Evolutionary conservation across 2,329 filamentous ascomycete species (phyloP), one percentile per base, ranked within the genome.

Genomic region (Aspergillus transmontanensis): DNA sequence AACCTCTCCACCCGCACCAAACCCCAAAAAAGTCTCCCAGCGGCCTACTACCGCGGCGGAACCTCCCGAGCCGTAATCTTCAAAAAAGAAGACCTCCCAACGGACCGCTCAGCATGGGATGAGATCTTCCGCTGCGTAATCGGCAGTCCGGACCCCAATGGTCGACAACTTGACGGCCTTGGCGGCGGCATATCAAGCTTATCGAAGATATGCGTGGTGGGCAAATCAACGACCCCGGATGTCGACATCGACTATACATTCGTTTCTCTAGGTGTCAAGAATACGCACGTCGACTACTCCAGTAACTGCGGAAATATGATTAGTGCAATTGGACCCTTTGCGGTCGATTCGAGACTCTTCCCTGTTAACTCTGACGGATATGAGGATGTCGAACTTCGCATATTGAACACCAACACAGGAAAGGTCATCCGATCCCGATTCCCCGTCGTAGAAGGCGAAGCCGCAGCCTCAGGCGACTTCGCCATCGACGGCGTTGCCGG

Each of bases 241-340:
- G 83, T 83, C 0, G 85, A 91, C 66, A 81, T 92, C 14, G 87
- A 91, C 63, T 92, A 89, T 71, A 93, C 89, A 0, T 93, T 93
- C 72, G 85, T 89, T 1, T 87, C 89, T 45, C 80, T 92, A 7
- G 89, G 89, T 3, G 84, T 92, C 59, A 84, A 84, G 58, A 83
- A 89, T 68, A 79, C 80, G 5, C 77, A 80, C 36, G 82, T 93
- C 2, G 90, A 92, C 70, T 84, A 86, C 69, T 86, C 87, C 0
- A 87, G 89, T 28, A 93, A 92, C 69, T 92, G 90, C 72, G 90
- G 90, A n/a, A 92, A 92, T 73, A 90, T 93, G 88, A 86, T 82
- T 6, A 83, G 85, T 46, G 84, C 87, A 0, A 84, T 92, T 53
- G 90, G 89, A 0, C 89, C 90, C 0, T 89, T 86, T 71, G 87